A percentile compares a stretch with the other conserved stretches of the same genome.
phyloP scores from a whole-genome alignment of 1,284 basidiomycete species.

The Athelia sp. region DNA sequence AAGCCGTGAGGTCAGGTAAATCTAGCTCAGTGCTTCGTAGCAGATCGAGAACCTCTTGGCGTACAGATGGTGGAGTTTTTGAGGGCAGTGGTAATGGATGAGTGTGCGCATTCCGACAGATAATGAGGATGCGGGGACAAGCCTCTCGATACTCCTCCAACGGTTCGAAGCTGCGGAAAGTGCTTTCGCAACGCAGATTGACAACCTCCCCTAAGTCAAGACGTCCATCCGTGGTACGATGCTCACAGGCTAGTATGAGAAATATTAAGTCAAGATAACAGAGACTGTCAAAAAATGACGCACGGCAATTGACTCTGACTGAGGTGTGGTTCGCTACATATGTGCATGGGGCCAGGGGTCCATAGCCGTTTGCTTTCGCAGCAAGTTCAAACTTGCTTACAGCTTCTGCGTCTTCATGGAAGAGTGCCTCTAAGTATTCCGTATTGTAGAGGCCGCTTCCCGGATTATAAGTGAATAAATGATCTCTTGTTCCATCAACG shows the following conservation, averaged over 20 bases:
- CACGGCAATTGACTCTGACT: constrained; percentile 14
- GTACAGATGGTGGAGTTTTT: constrained; percentile 11
- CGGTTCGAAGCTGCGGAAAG: constrained; percentile 12
- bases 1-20: constrained; percentile 17
- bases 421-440: constrained; percentile 18
- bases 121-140: constrained; percentile 14
- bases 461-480: constrained; percentile 10
- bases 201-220: constrained; percentile 5
- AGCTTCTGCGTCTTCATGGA: constrained; percentile 15
- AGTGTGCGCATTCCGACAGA: constrained; percentile 7
- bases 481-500: constrained; percentile 4
- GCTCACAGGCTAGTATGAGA: constrained; percentile 12
- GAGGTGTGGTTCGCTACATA: constrained; percentile 6
- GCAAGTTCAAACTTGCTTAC: constrained; percentile 12
- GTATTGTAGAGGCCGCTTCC: constrained; percentile 11
- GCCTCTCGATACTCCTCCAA: constrained; percentile 6
- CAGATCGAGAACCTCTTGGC: constrained; percentile 4
- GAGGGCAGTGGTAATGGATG: constrained; percentile 15
- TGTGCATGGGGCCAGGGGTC: constrained; percentile 11
- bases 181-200: constrained; percentile 6
- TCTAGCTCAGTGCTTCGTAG: constrained; percentile 9
- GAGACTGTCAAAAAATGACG: too few species aligned
- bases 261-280: too few species aligned
- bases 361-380: constrained; percentile 11
- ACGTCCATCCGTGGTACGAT: constrained; percentile 3